Evolutionary conservation across 106 monocot species (phyloP).

Genomic region (Cymbidium sinense): DNA sequence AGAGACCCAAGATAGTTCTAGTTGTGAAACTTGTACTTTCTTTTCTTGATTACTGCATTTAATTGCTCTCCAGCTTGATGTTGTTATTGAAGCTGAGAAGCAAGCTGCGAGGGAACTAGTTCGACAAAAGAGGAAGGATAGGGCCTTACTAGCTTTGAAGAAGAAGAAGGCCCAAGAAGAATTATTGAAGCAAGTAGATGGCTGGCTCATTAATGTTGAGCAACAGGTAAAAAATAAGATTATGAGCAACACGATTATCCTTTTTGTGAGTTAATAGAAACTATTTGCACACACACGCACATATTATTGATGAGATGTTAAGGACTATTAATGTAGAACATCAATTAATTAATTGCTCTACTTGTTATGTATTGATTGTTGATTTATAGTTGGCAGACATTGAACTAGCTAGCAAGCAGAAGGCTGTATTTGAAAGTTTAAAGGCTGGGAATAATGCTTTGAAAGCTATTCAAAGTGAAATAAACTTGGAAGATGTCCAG

Average conservation of each 20-base stretch:
- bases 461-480: conserved; percentile 88
- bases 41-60: conserved; percentile 5
- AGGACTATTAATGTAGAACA: not conserved
- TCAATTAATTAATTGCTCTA: not conserved
- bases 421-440: conserved; percentile 90
- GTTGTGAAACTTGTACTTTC: not conserved
- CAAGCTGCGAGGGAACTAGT: conserved; percentile 78
- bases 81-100: conserved; percentile 92
- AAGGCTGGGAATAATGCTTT: conserved; percentile 79
- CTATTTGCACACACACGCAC: not conserved
- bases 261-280: not conserved
- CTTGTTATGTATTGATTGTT: not conserved
- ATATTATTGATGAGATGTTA: not conserved
- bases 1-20: not conserved
- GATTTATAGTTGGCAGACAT: conserved; percentile 74
- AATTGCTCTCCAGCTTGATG: conserved; percentile 48
- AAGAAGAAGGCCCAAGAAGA: conserved; percentile 97
- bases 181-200: conserved; percentile 76
- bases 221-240: conserved; percentile 54
- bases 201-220: conserved; percentile 89
- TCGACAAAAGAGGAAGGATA: conserved; percentile 75
- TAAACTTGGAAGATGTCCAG: conserved; percentile 89
- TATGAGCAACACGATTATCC: not conserved
- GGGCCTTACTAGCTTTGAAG: conserved; percentile 87
- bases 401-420: conserved; percentile 81